Conservation (phyloP, 495 filamentous ascomycete genomes). For the Cercophora newfieldiana region DNA sequence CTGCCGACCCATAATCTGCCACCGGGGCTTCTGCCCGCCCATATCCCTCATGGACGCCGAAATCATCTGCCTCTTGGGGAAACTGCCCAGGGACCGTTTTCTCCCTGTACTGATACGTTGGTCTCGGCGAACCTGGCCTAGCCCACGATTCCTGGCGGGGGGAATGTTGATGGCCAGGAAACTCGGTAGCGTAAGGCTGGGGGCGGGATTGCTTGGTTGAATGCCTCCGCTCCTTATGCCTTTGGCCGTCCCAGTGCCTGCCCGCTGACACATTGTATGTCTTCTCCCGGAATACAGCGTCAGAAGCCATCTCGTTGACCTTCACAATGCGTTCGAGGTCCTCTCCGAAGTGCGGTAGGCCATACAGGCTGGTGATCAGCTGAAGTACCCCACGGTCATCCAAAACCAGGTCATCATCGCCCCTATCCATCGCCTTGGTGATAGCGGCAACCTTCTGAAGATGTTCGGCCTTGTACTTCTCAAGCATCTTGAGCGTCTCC, state of each 20-base stretch:
- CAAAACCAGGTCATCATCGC: not conserved
- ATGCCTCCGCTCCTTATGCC: not conserved
- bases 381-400: not conserved
- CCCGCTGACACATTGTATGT: not conserved
- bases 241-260: not conserved
- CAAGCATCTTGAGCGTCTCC: slow-evolving; percentile 4
- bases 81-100: no score
- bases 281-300: not conserved
- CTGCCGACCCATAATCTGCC: no score
- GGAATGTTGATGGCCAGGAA: no score
- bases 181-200: no score
- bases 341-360: not conserved
- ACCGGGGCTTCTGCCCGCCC: no score
- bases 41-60: no score
- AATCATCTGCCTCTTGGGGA: no score
- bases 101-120: no score
- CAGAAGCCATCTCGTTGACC: not conserved
- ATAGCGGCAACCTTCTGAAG: slow-evolving; percentile 1
- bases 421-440: slow-evolving; percentile 11
- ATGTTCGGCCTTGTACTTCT: slow-evolving; percentile 15
- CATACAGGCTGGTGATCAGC: not conserved
- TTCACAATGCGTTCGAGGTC: not conserved
- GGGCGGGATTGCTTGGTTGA: no score
- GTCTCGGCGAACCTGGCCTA: no score
- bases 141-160: no score